Evolutionary conservation across 345 rosid genomes (phyloP).

Genomic region (Hibiscus tridactylites): DNA sequence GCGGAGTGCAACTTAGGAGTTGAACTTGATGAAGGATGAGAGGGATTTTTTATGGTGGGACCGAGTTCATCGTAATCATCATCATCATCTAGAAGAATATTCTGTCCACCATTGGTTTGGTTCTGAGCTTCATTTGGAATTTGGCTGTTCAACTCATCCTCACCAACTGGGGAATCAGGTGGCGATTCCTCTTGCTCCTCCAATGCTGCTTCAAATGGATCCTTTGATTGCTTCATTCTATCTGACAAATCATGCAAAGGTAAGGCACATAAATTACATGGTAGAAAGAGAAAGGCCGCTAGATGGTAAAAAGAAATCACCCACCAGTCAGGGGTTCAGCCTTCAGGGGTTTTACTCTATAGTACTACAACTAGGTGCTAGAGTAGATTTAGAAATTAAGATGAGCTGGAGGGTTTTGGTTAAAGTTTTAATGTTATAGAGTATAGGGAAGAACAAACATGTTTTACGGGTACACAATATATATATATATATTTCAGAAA

Average conservation of each 20-base stretch:
- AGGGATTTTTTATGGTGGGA: slow-evolving; percentile 11
- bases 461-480: too few relatives aligned
- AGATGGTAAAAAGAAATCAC: too few relatives aligned
- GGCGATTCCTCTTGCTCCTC: slow-evolving; percentile 75
- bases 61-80: slow-evolving; percentile 21
- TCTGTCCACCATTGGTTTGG: slow-evolving; percentile 20
- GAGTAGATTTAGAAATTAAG: too few relatives aligned
- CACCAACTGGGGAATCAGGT: slow-evolving; percentile 49
- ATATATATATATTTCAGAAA: too few relatives aligned
- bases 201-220: slow-evolving; percentile 84
- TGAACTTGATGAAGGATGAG: slow-evolving; percentile 19
- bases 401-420: too few relatives aligned
- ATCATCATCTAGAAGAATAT: slow-evolving; percentile 15
- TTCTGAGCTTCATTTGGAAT: slow-evolving; percentile 15
- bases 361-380: too few relatives aligned
- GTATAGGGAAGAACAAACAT: too few relatives aligned
- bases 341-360: background rate
- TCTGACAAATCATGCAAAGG: background rate
- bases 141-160: slow-evolving; percentile 30
- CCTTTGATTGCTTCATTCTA: slow-evolving; percentile 76
- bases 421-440: too few relatives aligned
- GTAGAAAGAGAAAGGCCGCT: background rate
- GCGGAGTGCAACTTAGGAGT: slow-evolving; percentile 9
- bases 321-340: too few relatives aligned
- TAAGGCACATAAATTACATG: background rate